Evolutionary conservation across 2,329 filamentous ascomycete species (phyloP).

Genomic region (Apiospora koreana): DNA sequence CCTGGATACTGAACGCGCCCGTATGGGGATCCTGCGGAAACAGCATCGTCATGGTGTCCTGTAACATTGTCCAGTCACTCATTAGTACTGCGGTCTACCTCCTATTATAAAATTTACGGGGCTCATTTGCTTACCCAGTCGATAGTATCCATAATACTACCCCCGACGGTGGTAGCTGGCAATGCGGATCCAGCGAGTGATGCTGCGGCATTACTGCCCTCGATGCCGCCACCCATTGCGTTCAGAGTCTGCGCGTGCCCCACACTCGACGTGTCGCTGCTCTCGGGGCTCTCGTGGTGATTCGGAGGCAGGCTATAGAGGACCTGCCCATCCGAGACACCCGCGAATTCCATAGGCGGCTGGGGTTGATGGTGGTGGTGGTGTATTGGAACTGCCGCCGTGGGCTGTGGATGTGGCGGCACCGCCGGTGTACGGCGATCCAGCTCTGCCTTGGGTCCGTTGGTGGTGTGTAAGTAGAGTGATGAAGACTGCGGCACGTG

Average conservation of each 20-base stretch:
- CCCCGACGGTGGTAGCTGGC: conserved; percentile 35
- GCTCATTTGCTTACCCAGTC: not conserved
- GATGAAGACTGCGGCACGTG: not conserved
- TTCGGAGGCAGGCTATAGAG: conserved; percentile 45
- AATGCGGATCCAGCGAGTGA: conserved; percentile 17
- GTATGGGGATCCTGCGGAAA: conserved; percentile 41
- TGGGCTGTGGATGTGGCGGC: not conserved
- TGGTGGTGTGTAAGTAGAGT: not conserved
- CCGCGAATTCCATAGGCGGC: conserved; percentile 43
- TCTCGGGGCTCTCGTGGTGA: conserved; percentile 43
- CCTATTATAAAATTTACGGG: not conserved
- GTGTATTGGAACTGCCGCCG: not conserved
- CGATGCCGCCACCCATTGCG: not conserved
- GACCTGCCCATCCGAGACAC: conserved; percentile 49
- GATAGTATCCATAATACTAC: conserved; percentile 66
- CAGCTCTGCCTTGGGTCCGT: conserved; percentile 7
- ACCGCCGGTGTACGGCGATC: not conserved
- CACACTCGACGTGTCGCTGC: conserved; percentile 42
- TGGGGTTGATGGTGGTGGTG: conserved; percentile 13
- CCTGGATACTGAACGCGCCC: conserved; percentile 38
- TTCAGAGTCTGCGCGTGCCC: conserved; percentile 20
- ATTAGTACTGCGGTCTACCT: not conserved
- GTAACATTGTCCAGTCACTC: not conserved
- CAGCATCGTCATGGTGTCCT: conserved; percentile 39
- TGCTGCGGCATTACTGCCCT: conserved; percentile 12